Conservation (phyloP, 441 rosid species). For the Pelargonium cotyledonis region DNA sequence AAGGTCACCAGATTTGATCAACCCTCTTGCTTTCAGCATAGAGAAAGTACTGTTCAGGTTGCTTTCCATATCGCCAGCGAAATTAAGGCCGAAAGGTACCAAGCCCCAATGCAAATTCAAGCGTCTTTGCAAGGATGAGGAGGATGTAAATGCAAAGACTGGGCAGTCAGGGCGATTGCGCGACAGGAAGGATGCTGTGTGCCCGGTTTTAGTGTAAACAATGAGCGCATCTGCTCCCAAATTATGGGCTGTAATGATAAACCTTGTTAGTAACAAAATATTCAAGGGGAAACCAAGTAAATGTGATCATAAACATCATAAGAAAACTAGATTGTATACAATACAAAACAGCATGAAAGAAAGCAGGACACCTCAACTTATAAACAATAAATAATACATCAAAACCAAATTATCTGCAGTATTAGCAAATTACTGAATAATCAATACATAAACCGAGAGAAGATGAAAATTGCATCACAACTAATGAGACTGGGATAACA, state of each 20-base stretch:
- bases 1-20: slow-evolving; percentile 96
- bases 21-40: slow-evolving; percentile 85
- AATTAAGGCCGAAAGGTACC: slow-evolving; percentile 86
- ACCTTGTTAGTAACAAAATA: not conserved
- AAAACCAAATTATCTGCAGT: not conserved
- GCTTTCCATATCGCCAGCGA: slow-evolving; percentile 90
- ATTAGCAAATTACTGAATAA: too few species aligned
- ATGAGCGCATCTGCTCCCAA: slow-evolving; percentile 84
- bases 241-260: slow-evolving; percentile 66
- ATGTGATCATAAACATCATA: slow-evolving; percentile 9
- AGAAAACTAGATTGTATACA: not conserved
- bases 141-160: slow-evolving; percentile 83
- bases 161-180: slow-evolving; percentile 96
- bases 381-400: not conserved
- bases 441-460: too few species aligned
- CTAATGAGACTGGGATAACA: not conserved
- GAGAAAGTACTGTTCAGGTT: slow-evolving; percentile 87
- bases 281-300: not conserved
- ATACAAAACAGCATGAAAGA: not conserved
- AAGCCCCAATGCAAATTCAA: slow-evolving; percentile 97
- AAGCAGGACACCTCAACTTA: not conserved
- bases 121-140: slow-evolving; percentile 70
- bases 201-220: slow-evolving; percentile 84
- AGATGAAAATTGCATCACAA: not conserved
- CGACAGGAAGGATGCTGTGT: slow-evolving; percentile 90